Percentiles rank a stretch among this genome's conserved stretches.
Evolutionary conservation across 345 rosid genomes (phyloP).

Genomic region (Salix suchowensis): DNA sequence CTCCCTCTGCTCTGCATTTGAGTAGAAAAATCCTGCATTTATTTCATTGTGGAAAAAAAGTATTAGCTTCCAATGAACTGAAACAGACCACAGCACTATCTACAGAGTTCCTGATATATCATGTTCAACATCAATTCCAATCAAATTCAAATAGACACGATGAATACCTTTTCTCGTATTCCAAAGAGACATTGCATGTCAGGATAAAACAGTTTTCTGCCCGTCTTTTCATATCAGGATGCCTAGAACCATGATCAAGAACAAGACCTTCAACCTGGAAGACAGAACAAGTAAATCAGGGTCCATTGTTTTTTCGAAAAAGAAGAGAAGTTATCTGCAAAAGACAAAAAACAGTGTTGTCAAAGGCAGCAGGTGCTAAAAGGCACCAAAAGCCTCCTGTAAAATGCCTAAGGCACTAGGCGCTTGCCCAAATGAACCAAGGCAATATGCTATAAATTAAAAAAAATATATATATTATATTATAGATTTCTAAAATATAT

Average conservation of each 20-base stretch:
- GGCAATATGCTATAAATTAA: too few relatives aligned
- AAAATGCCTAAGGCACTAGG: too few relatives aligned
- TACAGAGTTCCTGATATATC: not conserved
- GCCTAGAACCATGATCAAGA: conserved; percentile 97
- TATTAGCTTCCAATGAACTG: conserved; percentile 30
- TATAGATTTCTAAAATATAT: too few relatives aligned
- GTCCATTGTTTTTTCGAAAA: not conserved
- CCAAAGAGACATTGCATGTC: conserved; percentile 93
- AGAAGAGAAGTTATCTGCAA: not conserved
- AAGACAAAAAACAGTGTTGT: not conserved
- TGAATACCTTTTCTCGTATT: conserved; percentile 86
- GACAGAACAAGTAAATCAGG: not conserved
- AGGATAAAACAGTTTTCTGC: conserved; percentile 92
- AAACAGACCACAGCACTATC: not conserved
- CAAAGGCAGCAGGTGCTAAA: not conserved
- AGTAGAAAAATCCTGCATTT: conserved; percentile 99
- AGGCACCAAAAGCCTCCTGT: too few relatives aligned
- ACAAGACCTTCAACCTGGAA: conserved; percentile 93
- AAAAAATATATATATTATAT: too few relatives aligned
- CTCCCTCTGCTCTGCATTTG: conserved; percentile 96
- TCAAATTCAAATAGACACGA: not conserved
- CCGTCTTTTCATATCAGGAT: conserved; percentile 97
- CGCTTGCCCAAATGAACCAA: too few relatives aligned
- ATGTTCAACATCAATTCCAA: not conserved
- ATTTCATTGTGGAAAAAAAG: conserved; percentile 55